These are phyloP conservation scores for Xylaria flabelliformis DNA, from an alignment of 495 filamentous ascomycete genomes.

Conservation along the genomic window DNA sequence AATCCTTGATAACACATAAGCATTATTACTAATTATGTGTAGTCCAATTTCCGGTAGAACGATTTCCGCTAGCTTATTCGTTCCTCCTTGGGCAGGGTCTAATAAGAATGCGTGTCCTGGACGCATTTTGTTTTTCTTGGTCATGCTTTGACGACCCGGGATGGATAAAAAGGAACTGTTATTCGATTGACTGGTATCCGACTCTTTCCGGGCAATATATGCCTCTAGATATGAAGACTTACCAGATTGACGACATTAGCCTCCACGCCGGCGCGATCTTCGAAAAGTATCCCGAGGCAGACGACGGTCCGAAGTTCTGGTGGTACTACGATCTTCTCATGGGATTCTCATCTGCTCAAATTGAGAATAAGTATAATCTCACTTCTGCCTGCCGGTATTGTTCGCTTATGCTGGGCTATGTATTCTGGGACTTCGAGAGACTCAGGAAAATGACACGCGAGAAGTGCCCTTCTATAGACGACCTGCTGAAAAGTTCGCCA, in stretches of 20 bases:
- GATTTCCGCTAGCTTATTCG: background rate
- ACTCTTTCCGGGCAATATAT: too few species aligned
- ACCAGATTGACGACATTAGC: too few species aligned
- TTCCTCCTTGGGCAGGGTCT: background rate
- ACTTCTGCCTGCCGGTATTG: background rate
- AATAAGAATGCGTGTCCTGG: background rate
- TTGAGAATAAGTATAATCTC: background rate
- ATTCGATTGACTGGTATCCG: too few species aligned
- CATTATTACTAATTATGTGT: background rate
- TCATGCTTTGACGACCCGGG: too few species aligned
- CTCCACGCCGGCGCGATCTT: too few species aligned
- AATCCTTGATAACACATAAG: background rate
- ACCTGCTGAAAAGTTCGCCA: background rate
- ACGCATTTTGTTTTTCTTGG: too few species aligned
- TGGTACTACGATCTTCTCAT: background rate
- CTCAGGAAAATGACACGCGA: background rate
- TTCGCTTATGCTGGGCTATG: background rate
- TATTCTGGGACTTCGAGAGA: conserved; percentile 5
- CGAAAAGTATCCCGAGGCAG: background rate
- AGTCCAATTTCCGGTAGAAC: background rate
- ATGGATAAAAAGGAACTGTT: too few species aligned
- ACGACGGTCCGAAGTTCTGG: conserved; percentile 6
- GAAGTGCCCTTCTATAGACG: background rate
- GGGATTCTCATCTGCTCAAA: too few species aligned
- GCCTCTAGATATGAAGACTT: too few species aligned